Percentiles rank a stretch among this genome's conserved stretches.
phyloP scores from a whole-genome alignment of 179 eudicot species.

The Camellia oleifera region DNA sequence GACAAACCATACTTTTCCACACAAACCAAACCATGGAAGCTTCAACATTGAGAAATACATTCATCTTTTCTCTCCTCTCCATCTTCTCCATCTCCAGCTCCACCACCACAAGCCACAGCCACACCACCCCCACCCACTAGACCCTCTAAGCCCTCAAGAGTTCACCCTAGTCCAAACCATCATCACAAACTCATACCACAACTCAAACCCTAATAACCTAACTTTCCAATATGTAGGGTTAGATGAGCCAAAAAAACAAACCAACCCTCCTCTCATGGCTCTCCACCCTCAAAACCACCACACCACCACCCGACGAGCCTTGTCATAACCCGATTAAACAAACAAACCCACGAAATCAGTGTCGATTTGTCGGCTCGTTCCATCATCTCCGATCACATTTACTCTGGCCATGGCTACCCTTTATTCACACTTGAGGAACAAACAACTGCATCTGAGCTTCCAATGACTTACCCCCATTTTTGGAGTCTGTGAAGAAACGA shows the following conservation, averaged over 20 bases:
- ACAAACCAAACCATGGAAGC: background rate
- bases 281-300: background rate
- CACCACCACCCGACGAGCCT: conserved; percentile 17
- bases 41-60: background rate
- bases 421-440: conserved; percentile 15
- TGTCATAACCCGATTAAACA: conserved; percentile 8
- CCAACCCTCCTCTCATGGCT: conserved; percentile 16
- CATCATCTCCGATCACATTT: conserved; percentile 13
- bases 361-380: conserved; percentile 12
- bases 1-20: background rate
- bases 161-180: conserved; percentile 10
- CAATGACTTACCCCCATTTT: conserved; percentile 16
- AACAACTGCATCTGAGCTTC: background rate
- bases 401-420: conserved; percentile 20
- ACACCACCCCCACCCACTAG: conserved; percentile 16
- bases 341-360: conserved; percentile 16
- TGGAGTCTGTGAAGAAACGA: conserved; percentile 16
- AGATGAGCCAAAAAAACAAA: conserved; percentile 21
- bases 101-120: background rate
- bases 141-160: conserved; percentile 21
- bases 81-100: background rate
- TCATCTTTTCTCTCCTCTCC: conserved; percentile 8
- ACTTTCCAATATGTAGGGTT: conserved; percentile 23
- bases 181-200: background rate
- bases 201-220: conserved; percentile 10